phyloP scores from a whole-genome alignment of 2,329 filamentous ascomycete genomes.

The Trichoderma hamatum region DNA sequence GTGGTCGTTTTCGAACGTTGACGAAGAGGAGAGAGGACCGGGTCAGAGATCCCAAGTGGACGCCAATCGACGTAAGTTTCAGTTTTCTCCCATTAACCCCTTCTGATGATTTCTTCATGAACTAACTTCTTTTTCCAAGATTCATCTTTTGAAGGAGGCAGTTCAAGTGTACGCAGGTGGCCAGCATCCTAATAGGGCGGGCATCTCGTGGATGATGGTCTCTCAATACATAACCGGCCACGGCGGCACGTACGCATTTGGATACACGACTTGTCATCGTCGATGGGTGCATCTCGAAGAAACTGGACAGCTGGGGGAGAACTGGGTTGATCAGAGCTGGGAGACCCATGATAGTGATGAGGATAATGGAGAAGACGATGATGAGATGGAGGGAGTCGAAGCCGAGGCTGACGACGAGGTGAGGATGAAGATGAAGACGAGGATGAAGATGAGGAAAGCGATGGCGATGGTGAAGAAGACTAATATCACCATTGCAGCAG shows the following conservation, averaged over 20 bases:
- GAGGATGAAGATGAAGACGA: not conserved
- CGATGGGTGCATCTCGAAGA: constrained; percentile 53
- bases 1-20: constrained; percentile 67
- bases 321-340: not conserved
- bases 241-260: constrained; percentile 62
- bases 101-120: not conserved
- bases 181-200: constrained; percentile 38
- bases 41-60: constrained; percentile 69
- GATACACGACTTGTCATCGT: constrained; percentile 61
- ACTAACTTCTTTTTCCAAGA: not conserved
- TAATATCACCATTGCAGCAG: not conserved
- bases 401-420: not conserved
- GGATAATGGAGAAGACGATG: not conserved
- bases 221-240: constrained; percentile 54
- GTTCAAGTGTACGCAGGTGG: constrained; percentile 44
- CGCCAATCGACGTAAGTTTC: constrained; percentile 62
- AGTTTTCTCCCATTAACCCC: not conserved
- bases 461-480: not conserved
- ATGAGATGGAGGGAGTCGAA: not conserved
- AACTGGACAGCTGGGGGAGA: not conserved
- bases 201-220: constrained; percentile 61
- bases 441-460: not conserved
- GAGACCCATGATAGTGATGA: not conserved
- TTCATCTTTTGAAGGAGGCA: constrained; percentile 47
- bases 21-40: constrained; percentile 65